phyloP scores from a whole-genome alignment of 106 monocot species.

The Dendrobium huoshanense region DNA sequence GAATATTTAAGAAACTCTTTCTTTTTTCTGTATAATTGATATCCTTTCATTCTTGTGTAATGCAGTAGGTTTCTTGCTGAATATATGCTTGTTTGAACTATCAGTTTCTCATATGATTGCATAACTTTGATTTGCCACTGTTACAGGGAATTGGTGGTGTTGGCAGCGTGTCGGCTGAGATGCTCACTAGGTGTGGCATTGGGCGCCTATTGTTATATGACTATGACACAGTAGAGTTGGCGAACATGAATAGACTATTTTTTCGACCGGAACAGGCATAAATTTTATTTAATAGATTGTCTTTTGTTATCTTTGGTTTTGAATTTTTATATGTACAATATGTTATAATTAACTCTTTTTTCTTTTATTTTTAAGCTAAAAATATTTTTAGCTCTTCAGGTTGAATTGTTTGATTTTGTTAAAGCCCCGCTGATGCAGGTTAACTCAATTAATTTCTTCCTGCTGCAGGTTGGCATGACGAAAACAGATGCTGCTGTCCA shows the following conservation, averaged over 20 bases:
- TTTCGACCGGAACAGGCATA: constrained; percentile 98
- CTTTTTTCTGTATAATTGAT: neutral
- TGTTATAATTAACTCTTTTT: neutral
- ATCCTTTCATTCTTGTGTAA: neutral
- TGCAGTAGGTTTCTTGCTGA: neutral
- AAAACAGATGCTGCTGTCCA: constrained; percentile 99
- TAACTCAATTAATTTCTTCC: neutral
- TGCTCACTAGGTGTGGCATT: constrained; percentile 96
- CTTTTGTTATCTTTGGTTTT: neutral
- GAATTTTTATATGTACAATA: neutral
- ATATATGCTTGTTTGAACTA: neutral
- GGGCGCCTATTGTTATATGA: constrained; percentile 92
- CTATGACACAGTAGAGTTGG: constrained; percentile 93
- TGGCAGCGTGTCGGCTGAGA: constrained; percentile 97
- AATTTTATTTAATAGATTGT: neutral
- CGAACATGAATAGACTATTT: constrained; percentile 97
- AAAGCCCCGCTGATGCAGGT: neutral
- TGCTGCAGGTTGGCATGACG: constrained; percentile 86
- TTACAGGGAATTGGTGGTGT: constrained; percentile 94
- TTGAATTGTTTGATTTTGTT: constrained; percentile 2
- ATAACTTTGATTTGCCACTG: neutral
- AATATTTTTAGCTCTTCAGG: neutral
- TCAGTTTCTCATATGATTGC: neutral
- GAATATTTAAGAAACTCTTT: neutral
- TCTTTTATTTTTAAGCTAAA: neutral